Conservation (phyloP, 148 eudicot species). For the Heliamphora exappendiculata region DNA sequence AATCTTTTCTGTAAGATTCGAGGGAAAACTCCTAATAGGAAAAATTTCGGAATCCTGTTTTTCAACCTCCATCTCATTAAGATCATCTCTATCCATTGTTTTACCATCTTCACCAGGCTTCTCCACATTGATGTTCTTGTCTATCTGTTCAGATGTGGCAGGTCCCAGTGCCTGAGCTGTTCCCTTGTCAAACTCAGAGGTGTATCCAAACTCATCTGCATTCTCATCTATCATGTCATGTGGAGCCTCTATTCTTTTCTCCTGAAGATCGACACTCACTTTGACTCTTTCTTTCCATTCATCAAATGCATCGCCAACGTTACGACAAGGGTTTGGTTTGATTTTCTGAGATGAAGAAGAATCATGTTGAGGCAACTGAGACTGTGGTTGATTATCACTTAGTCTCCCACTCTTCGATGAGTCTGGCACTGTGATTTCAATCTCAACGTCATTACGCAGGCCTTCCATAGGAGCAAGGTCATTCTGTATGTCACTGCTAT, state of each 20-base stretch:
- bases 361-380: conserved; percentile 47
- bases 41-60: conserved; percentile 33
- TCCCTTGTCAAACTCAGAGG: conserved; percentile 67
- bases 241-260: conserved; percentile 27
- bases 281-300: conserved; percentile 94
- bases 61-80: conserved; percentile 32
- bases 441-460: conserved; percentile 38
- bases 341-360: conserved; percentile 41
- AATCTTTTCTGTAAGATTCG: conserved; percentile 23
- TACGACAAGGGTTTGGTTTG: conserved; percentile 78
- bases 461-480: conserved; percentile 55
- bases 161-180: conserved; percentile 85
- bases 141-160: conserved; percentile 76
- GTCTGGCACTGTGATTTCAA: conserved; percentile 48
- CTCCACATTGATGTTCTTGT: conserved; percentile 39
- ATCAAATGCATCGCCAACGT: conserved; percentile 83
- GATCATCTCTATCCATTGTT: conserved; percentile 24
- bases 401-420: conserved; percentile 48
- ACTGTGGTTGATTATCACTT: conserved; percentile 37
- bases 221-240: conserved; percentile 55
- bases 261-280: conserved; percentile 62
- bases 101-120: conserved; percentile 41
- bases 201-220: conserved; percentile 73
- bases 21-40: conserved; percentile 24
- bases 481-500: conserved; percentile 35